Conservation (phyloP, 164 flowering plant species). For the Pachysandra terminalis region DNA sequence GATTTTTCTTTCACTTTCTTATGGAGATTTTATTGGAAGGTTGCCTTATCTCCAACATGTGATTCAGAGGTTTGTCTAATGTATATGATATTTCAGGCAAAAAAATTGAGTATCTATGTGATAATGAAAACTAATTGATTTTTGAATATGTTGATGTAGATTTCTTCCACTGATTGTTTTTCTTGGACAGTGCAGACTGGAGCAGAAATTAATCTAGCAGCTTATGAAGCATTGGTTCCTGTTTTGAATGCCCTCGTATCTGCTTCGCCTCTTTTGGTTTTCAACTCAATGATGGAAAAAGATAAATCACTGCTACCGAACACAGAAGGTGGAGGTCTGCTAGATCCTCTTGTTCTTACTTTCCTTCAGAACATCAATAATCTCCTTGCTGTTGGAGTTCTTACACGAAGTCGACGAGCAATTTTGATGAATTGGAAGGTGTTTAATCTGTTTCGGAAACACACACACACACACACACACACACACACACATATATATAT, state of each 20-base stretch:
- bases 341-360: slow-evolving; percentile 49
- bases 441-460: slow-evolving; percentile 2
- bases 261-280: slow-evolving; percentile 32
- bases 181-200: slow-evolving; percentile 39
- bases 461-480: no score
- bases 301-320: slow-evolving; percentile 13
- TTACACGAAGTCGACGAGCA: slow-evolving; percentile 71
- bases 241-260: slow-evolving; percentile 49
- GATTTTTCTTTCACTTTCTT: slow-evolving; percentile 41
- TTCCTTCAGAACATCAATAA: slow-evolving; percentile 63
- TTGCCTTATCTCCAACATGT: slow-evolving; percentile 40
- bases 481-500: no score
- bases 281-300: slow-evolving; percentile 27
- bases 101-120: not conserved
- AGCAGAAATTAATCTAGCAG: slow-evolving; percentile 73
- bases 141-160: not conserved
- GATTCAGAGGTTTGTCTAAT: slow-evolving; percentile 58
- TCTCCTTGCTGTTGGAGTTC: slow-evolving; percentile 46
- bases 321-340: slow-evolving; percentile 26
- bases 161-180: slow-evolving; percentile 11
- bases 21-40: slow-evolving; percentile 62
- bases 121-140: not conserved
- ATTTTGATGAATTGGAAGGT: slow-evolving; percentile 90
- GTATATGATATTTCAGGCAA: not conserved
- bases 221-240: slow-evolving; percentile 71